Evolutionary conservation across 2,329 filamentous ascomycete genomes (phyloP).

Genomic region (Colletotrichum melonis): DNA sequence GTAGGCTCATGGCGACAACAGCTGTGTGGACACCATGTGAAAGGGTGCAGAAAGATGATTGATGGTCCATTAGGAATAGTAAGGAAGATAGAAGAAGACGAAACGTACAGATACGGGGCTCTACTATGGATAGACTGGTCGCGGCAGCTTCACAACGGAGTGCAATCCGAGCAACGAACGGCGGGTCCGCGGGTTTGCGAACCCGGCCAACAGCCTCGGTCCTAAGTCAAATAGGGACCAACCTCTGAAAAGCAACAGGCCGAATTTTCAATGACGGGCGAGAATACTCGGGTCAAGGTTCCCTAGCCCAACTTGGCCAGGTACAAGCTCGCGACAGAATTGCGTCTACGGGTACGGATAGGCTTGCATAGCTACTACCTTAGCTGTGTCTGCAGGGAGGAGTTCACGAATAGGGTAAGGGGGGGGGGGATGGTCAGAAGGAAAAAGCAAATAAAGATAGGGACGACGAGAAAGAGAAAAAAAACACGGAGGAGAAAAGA

Average conservation of each 20-base stretch:
- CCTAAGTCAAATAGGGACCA: background rate
- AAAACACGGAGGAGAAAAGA: background rate
- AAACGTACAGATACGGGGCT: background rate
- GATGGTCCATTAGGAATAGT: background rate
- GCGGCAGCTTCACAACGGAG: background rate
- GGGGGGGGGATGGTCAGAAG: background rate
- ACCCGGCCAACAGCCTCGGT: background rate
- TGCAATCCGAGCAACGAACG: conserved; percentile 5
- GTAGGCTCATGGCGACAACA: background rate
- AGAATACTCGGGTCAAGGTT: background rate
- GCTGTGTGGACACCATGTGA: background rate
- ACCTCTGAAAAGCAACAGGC: background rate
- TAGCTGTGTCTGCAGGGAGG: background rate
- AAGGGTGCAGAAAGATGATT: background rate
- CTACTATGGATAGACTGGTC: background rate
- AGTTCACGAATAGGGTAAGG: background rate
- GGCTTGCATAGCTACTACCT: background rate
- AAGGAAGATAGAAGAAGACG: background rate
- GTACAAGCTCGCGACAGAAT: background rate
- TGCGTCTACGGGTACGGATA: background rate
- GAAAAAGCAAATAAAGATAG: background rate
- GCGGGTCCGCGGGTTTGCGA: conserved; percentile 14
- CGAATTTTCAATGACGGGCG: background rate
- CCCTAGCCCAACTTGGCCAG: background rate
- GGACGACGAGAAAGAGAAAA: background rate